Evolutionary conservation across 768 basidiomycete species (phyloP), one percentile per base, ranked within the genome.

Genomic region (Kwoniella sp.): DNA sequence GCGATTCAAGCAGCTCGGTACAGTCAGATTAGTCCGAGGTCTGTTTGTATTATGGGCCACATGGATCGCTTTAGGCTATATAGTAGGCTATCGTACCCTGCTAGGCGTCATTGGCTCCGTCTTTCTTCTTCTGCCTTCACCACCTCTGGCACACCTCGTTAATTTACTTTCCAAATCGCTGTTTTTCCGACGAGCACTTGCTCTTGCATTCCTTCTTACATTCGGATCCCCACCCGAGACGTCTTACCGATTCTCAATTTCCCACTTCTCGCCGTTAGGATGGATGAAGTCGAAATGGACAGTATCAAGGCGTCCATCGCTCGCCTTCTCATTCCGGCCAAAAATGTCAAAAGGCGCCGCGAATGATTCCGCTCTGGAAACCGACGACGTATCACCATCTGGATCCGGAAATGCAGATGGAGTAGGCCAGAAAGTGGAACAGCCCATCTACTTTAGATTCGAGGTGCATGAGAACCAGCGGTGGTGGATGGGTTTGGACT

Each of bases 401-500:
- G 68, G 62, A n/a, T 65, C 65, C 19, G 40, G 8, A 19, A 19
- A 44, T 9, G 40, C n/a, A n/a, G n/a, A 19, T 44, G 40, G 40
- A 10, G 40, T 44, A 44, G 40, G 40, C 17, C 52, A 55, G 25
- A 58, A 66, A 54, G 52, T 63, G 12, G 63, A 63, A 26, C 64
- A 74, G 13, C 78, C 79, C 10, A 68, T 80, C 1, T 77, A 77
- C 55, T 93, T 94, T 82, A 84, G 90, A 51, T 94, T 94, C 74
- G 91, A 88, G n/a, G 81, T 94, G 12, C 88, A 91, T 75, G 92
- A 96, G 79, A 95, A 95, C 80, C 92, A 96, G 80, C 85, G 93
- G 6, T 95, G 93, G 93, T 97, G 93, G 93, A 87, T 97, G 86
- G 92, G 90, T 13, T 85, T 97, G 48, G 93, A 96, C 80, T 97